Base-by-base conservation (phyloP, 164 flowering plant species). In the Akebia trifoliata region DNA sequence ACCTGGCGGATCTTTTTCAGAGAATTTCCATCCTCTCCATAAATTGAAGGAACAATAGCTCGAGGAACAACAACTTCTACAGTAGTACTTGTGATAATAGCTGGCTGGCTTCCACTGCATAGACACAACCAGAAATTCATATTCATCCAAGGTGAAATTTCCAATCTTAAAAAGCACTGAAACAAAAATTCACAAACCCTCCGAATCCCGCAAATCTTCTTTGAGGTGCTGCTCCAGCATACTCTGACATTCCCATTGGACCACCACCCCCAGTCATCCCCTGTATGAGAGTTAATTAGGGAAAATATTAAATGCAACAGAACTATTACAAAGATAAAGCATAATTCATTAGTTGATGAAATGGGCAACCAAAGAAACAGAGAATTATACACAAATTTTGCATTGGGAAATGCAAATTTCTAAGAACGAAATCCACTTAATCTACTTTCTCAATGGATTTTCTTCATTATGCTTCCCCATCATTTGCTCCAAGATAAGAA, bases 51-150 rank as follows among this genome's bases (percentile, higher is more conserved):
- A 62, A 93, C 84, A 64, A 85, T 52, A 43, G 87, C 68, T 42
- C 83, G 76, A 66, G 98, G 98, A 72, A 93, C 97, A 59, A 81
- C 78, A 30, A 90, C 97, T 78, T 93, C 94, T 48, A 93, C 80
- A 52, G 91, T 87, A 11, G 97, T 87, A 79, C 74, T 87, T 21
- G 97, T 89, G 59, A 90, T 87, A 31, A 89, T 59, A 60, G 93
- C 78, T 6, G 82, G 74, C 54, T 79, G 86, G 66, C 66, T 81
- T 64, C 79, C 84, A 61, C 97, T 85, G 45, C 37, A 80, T 12
- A 55, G 15, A 53, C 2, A 62, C 1, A 60, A 48, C 52, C 7
- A 63, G 26, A 37, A 6, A 8, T 28, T n/a, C n/a, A n/a, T n/a
- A n/a, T n/a, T n/a, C n/a, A n/a, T n/a, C n/a, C n/a, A n/a, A n/a